phyloP scores from a whole-genome alignment of 2,329 filamentous ascomycete genomes.

The Coniochaeta hoffmannii region DNA sequence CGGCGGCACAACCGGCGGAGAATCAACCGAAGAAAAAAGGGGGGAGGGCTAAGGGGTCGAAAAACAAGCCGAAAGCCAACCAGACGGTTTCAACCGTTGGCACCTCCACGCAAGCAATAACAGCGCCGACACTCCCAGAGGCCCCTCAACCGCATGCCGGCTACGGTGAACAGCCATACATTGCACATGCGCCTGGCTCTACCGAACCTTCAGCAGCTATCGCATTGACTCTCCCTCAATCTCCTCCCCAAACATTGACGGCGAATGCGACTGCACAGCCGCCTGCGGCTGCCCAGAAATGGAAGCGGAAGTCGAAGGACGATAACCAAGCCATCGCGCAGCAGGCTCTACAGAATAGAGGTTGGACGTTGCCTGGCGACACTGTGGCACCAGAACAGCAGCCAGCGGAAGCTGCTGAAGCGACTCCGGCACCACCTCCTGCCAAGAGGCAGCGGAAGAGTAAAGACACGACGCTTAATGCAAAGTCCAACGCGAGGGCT shows the following conservation, averaged over 20 bases:
- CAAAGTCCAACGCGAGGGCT: neutral
- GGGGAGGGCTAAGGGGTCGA: constrained; percentile 37
- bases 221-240: neutral
- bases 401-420: neutral
- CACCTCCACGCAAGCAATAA: neutral
- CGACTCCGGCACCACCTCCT: constrained; percentile 17
- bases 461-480: constrained; percentile 16
- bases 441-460: constrained; percentile 30
- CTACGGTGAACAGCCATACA: neutral
- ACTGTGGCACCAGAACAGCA: neutral
- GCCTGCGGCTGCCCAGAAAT: neutral
- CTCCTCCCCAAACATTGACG: neutral
- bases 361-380: neutral
- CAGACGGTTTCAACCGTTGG: constrained; percentile 4
- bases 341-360: neutral
- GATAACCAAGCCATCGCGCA: neutral
- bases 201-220: neutral
- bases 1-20: constrained; percentile 3
- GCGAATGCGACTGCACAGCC: neutral
- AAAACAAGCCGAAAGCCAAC: constrained; percentile 28
- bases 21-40: constrained; percentile 16
- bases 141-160: neutral
- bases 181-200: neutral
- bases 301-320: neutral
- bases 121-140: neutral